A percentile compares a stretch with the other conserved stretches of the same genome.
Evolutionary conservation across 2,329 filamentous ascomycete genomes (phyloP).

Genomic region (Xylaria sp.): DNA sequence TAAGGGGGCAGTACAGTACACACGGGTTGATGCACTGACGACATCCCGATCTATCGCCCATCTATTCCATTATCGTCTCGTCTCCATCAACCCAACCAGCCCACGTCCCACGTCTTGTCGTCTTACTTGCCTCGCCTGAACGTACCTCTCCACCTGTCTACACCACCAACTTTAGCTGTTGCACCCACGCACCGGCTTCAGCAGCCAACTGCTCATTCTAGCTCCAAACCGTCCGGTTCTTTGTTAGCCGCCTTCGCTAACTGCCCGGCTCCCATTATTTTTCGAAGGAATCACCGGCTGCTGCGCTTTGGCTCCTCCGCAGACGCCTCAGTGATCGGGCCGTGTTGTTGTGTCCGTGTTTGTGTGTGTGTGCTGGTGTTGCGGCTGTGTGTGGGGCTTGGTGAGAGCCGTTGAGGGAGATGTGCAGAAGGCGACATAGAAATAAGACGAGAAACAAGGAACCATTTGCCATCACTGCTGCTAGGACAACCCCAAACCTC

Average conservation of each 20-base stretch:
- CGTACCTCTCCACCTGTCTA: constrained; percentile 21
- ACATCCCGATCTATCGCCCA: constrained; percentile 31
- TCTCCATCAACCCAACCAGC: constrained; percentile 35
- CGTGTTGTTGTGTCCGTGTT: constrained; percentile 14
- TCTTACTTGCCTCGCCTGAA: constrained; percentile 26
- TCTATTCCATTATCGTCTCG: constrained; percentile 20
- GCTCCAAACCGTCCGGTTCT: constrained; percentile 9
- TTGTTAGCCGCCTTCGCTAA: constrained; percentile 7
- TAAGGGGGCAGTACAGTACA: neutral
- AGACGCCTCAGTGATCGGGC: neutral
- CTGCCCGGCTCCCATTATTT: constrained; percentile 2
- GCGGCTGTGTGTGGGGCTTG: constrained; percentile 27
- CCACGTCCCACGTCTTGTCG: constrained; percentile 26
- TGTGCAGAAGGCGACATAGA: constrained; percentile 32
- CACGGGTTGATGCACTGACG: constrained; percentile 30
- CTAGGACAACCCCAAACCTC: constrained; percentile 4
- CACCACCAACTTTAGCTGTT: constrained; percentile 22
- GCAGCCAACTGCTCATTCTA: constrained; percentile 27
- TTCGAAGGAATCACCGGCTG: constrained; percentile 10
- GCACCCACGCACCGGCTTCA: constrained; percentile 25
- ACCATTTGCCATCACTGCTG: constrained; percentile 8
- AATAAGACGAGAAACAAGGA: constrained; percentile 27
- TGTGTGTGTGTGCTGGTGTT: constrained; percentile 25
- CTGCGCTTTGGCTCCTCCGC: constrained; percentile 18
- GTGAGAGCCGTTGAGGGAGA: constrained; percentile 30